These are phyloP conservation scores for Piedraia hortae DNA, from an alignment of 2,329 filamentous ascomycete species.

Conservation along the genomic window DNA sequence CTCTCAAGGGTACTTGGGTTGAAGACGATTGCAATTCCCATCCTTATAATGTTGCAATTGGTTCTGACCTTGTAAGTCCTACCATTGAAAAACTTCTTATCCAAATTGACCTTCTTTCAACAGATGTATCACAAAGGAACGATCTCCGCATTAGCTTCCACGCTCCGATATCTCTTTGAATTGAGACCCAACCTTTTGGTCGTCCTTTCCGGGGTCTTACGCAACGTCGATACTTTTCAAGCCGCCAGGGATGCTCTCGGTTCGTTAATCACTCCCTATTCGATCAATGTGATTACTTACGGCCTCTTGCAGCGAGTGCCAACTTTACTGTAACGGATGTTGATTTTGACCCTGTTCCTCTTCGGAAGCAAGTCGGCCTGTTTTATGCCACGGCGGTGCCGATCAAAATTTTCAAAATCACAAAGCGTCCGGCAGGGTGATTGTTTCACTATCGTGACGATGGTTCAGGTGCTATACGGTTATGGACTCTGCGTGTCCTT, in stretches of 20 bases:
- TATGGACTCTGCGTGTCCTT: no score
- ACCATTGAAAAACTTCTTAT: slow-evolving; percentile 1
- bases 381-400: slow-evolving; percentile 13
- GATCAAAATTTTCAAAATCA: slow-evolving; percentile 9
- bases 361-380: slow-evolving; percentile 11
- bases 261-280: slow-evolving; percentile 8
- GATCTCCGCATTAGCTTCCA: slow-evolving; percentile 35
- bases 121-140: slow-evolving; percentile 41
- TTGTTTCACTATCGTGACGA: no score
- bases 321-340: slow-evolving; percentile 11
- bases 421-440: no score
- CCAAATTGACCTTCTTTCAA: not conserved
- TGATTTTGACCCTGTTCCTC: slow-evolving; percentile 9
- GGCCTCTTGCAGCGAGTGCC: slow-evolving; percentile 7
- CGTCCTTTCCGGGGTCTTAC: slow-evolving; percentile 41
- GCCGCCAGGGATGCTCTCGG: slow-evolving; percentile 33
- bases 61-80: slow-evolving; percentile 36
- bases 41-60: slow-evolving; percentile 35
- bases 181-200: slow-evolving; percentile 29
- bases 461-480: no score
- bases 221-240: slow-evolving; percentile 41
- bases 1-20: slow-evolving; percentile 30
- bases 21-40: slow-evolving; percentile 20
- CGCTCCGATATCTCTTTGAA: slow-evolving; percentile 32
- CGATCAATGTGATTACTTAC: not conserved